Conservation (phyloP, 352 stramenopile genomes). For the Phytophthora agathidicida region DNA sequence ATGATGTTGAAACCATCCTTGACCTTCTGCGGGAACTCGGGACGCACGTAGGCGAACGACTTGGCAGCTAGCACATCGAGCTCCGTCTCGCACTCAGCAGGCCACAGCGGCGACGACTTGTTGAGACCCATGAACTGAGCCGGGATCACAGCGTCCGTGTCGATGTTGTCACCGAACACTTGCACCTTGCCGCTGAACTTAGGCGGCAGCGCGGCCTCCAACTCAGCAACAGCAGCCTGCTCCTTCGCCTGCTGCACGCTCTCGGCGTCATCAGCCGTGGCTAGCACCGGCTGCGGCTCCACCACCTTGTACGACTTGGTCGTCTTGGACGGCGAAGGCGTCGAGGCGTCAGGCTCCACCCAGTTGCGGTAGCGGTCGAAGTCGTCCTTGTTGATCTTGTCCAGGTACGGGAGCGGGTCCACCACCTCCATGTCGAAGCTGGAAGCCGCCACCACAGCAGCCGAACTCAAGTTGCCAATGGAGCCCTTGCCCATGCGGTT, state of each 20-base stretch:
- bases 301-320: constrained; percentile 45
- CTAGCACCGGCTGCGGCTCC: constrained; percentile 54
- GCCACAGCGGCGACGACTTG: constrained; percentile 82
- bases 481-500: constrained; percentile 87
- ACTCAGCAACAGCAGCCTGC: constrained; percentile 57
- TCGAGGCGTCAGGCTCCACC: constrained; percentile 47
- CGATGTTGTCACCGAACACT: constrained; percentile 80
- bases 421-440: constrained; percentile 82
- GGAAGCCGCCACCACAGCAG: constrained; percentile 71
- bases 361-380: constrained; percentile 85
- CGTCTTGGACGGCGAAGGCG: constrained; percentile 24
- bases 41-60: constrained; percentile 81
- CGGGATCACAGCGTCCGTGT: constrained; percentile 83
- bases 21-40: constrained; percentile 79
- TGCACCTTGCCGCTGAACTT: constrained; percentile 75
- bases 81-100: constrained; percentile 77
- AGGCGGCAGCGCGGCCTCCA: constrained; percentile 59
- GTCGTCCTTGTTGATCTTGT: constrained; percentile 69
- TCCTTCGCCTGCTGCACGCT: constrained; percentile 52
- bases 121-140: constrained; percentile 87
- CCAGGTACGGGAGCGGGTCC: constrained; percentile 63
- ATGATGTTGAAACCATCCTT: constrained; percentile 83
- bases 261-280: constrained; percentile 27
- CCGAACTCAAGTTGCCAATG: constrained; percentile 78
- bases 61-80: constrained; percentile 80